phyloP scores from a whole-genome alignment of 108 stramenopile species.

The Pseudonitzschia multiseries region DNA sequence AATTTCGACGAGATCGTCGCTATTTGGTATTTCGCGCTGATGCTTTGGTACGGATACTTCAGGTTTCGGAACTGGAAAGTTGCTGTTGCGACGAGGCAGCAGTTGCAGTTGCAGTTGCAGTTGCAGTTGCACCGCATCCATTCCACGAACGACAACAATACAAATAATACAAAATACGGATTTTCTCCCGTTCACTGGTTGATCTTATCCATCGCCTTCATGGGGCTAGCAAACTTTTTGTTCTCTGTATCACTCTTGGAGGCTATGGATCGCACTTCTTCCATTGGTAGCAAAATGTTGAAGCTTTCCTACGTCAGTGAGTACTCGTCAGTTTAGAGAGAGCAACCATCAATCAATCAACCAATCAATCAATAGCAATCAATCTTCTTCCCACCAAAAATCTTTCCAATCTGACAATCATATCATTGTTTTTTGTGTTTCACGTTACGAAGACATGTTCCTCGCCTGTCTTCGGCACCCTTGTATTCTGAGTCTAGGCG shows the following conservation, averaged over 20 bases:
- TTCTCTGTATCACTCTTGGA: background rate
- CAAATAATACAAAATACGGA: background rate
- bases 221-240: conserved; percentile 15
- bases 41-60: conserved; percentile 7
- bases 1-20: conserved; percentile 10
- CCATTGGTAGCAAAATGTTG: background rate
- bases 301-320: conserved; percentile 14
- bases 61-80: background rate
- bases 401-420: no score
- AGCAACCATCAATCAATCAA: no score
- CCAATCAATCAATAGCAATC: no score
- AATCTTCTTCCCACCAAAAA: no score
- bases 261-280: conserved; percentile 1
- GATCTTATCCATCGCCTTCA: background rate
- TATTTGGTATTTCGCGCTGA: conserved; percentile 5
- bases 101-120: background rate
- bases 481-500: conserved; percentile 7
- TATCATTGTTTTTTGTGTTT: no score
- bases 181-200: conserved; percentile 11
- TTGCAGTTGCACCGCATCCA: background rate
- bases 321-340: background rate
- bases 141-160: background rate
- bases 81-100: background rate
- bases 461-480: conserved; percentile 14
- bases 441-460: conserved; percentile 17